phyloP scores from a whole-genome alignment of 2,329 filamentous ascomycete species.

The Xylariaceae sp. region DNA sequence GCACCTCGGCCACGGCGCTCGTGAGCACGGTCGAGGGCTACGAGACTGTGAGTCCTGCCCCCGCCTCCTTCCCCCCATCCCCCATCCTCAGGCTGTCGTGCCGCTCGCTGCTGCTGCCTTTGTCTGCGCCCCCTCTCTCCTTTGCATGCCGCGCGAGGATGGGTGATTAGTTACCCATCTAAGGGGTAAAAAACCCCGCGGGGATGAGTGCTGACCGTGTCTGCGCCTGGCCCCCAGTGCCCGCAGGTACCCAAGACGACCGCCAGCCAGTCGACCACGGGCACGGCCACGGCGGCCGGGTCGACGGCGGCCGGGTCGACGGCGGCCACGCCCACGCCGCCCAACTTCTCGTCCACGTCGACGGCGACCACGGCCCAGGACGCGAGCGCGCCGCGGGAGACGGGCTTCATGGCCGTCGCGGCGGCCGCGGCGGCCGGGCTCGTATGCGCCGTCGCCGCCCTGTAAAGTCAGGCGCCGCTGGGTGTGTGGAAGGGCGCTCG shows the following conservation, averaged over 20 bases:
- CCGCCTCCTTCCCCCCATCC: constrained; percentile 1
- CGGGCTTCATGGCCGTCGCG: constrained; percentile 9
- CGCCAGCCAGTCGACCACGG: not conserved
- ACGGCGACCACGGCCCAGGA: constrained; percentile 1
- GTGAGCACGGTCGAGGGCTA: constrained; percentile 15
- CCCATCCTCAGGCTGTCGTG: constrained; percentile 7
- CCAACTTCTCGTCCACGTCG: not conserved
- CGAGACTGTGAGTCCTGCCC: constrained; percentile 4
- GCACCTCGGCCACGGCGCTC: constrained; percentile 10
- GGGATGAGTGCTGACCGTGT: too few relatives aligned
- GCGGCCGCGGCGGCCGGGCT: constrained; percentile 13
- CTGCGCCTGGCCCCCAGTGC: too few relatives aligned
- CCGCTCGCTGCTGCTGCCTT: constrained; percentile 2
- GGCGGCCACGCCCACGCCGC: not conserved
- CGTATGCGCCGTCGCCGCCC: constrained; percentile 9
- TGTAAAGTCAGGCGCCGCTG: constrained; percentile 6
- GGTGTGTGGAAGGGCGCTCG: too few relatives aligned
- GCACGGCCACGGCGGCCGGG: not conserved
- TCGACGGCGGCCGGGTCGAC: not conserved
- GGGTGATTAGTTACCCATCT: too few relatives aligned
- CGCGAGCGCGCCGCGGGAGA: constrained; percentile 5
- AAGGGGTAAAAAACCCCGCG: not conserved
- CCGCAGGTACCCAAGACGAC: constrained; percentile 4
- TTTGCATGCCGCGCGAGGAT: not conserved
- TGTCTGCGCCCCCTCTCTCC: not conserved